Base-by-base conservation (phyloP, 805 yeast species). In the Saccharomycopsis selenospora region DNA sequence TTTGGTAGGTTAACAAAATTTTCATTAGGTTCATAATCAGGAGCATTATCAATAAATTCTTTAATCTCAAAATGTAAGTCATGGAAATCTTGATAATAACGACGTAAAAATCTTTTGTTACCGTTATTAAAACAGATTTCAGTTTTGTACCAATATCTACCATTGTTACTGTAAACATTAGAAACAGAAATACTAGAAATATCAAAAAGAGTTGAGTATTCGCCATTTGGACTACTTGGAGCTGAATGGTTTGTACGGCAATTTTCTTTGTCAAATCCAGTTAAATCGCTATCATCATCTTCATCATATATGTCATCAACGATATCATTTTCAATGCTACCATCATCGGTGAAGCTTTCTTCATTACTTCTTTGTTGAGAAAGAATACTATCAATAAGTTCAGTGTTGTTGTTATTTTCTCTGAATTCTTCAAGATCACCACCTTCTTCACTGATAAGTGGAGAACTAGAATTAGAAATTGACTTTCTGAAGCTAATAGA, bases 51-150 rank as follows among this genome's bases (percentile, higher is more conserved):
- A 46, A 62, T 33, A 28, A 52, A 48, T 29, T 60, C 60, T 22
- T 65, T 55, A 22, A 71, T 54, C 17, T 62, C 45, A 17, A 67
- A 60, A 49, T 74, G 78, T 20, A 75, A 57, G 45, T 70, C 69
- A 57, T 73, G 71, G 47, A 76, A 73, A 54, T 75, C 80, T 56
- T 72, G 75, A 55, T 74, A 76, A 57, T 69, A 75, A 14, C 79
- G 64, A 52, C 76, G 69, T 18, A 75, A 58, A 45, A 67, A 66
- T 48, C 69, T 63, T 40, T 64, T 67, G 36, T 61, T 62, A 20
- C 66, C 66, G 44, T 66, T 62, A 33, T 62, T 60, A 54, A 65
- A 61, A 4, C 57, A 51, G 22, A 72, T 57, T 51, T 75, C 79
- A 25, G 73, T 65, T 46, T 75, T 64, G 55, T 76, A 76, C 79